phyloP scores from a whole-genome alignment of 768 basidiomycete genomes.

The Lanmaoa rubissima region DNA sequence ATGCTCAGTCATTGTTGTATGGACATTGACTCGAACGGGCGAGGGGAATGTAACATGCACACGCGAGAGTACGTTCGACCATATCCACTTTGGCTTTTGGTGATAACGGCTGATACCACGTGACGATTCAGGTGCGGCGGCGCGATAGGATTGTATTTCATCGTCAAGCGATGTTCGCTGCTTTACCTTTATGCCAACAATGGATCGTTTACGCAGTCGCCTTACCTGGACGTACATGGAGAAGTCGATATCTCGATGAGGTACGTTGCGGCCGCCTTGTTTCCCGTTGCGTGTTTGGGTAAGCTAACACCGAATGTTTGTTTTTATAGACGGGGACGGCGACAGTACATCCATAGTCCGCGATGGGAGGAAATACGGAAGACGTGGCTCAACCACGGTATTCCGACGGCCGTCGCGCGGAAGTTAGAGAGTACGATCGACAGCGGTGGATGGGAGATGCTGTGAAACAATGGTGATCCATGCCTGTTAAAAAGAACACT shows the following conservation, averaged over 20 bases:
- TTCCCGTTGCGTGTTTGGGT: background rate
- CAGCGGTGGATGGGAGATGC: conserved; percentile 90
- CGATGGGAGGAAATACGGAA: conserved; percentile 92
- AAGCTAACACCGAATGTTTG: background rate
- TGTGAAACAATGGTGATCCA: conserved; percentile 38
- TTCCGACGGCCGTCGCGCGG: conserved; percentile 87
- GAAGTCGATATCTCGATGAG: conserved; percentile 92
- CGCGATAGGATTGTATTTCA: conserved; percentile 83
- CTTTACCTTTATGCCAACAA: conserved; percentile 85
- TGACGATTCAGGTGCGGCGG: conserved; percentile 72
- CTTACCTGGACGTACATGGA: conserved; percentile 92
- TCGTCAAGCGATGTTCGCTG: conserved; percentile 88
- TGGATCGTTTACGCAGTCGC: conserved; percentile 85
- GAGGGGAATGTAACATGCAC: conserved; percentile 96
- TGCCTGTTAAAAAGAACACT: background rate
- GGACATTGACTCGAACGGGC: conserved; percentile 51
- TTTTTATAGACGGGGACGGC: conserved; percentile 68
- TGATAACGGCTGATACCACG: background rate
- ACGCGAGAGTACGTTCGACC: conserved; percentile 75
- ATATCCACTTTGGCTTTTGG: background rate
- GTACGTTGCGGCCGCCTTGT: conserved; percentile 39
- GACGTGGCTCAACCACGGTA: conserved; percentile 86
- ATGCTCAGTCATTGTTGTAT: conserved; percentile 91
- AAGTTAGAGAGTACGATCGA: conserved; percentile 86
- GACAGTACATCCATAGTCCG: conserved; percentile 81